Evolutionary conservation across 129 eudicot genomes (phyloP).

Genomic region (Glebionis coronaria): DNA sequence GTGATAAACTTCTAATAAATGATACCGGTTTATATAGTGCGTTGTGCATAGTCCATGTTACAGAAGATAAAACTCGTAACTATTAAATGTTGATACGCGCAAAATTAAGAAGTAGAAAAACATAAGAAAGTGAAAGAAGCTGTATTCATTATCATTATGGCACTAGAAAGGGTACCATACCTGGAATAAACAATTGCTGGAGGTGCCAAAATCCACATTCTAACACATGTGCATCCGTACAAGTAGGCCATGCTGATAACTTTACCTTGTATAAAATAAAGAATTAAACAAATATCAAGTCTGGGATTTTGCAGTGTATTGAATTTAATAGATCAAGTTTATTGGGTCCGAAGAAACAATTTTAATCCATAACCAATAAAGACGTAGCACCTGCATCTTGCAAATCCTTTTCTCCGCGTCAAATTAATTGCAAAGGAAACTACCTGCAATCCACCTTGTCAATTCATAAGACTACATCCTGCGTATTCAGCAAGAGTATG

Average conservation of each 20-base stretch:
- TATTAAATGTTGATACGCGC: no score
- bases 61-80: no score
- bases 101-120: no score
- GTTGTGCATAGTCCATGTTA: no score
- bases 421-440: not conserved
- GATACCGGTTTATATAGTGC: no score
- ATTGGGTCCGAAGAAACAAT: no score
- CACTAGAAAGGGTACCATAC: not conserved
- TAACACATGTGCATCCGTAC: conserved; percentile 8
- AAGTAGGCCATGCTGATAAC: not conserved
- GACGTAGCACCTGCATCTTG: not conserved
- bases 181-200: not conserved
- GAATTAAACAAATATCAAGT: not conserved
- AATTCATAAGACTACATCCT: not conserved
- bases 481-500: not conserved
- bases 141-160: not conserved
- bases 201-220: not conserved
- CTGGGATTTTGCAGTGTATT: not conserved
- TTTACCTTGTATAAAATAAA: no score
- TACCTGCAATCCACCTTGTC: not conserved
- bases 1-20: no score
- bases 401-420: conserved; percentile 11
- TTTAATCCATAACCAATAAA: not conserved
- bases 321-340: not conserved
- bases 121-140: no score